A percentile compares a stretch with the other conserved stretches of the same genome.
These are phyloP conservation scores for Immersiporthe knoxdaviesiana DNA, from an alignment of 2,329 filamentous ascomycete genomes.

Conservation along the genomic window DNA sequence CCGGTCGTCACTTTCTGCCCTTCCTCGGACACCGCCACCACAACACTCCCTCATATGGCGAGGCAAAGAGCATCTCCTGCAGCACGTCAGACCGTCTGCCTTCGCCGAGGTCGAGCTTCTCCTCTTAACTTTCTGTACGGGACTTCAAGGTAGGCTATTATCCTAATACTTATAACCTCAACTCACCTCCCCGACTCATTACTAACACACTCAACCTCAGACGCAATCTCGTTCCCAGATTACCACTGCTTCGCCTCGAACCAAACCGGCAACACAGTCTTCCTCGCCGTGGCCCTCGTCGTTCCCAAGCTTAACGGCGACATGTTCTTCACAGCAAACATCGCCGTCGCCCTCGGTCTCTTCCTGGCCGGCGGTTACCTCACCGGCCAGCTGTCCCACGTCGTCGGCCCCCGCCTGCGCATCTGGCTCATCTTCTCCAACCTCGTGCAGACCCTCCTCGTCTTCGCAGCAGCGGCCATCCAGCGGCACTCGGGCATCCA, in stretches of 20 bases:
- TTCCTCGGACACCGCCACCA: not conserved
- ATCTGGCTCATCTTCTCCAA: conserved; percentile 60
- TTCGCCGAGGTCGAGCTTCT: conserved; percentile 52
- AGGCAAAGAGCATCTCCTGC: conserved; percentile 37
- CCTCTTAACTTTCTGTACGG: conserved; percentile 54
- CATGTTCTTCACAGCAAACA: conserved; percentile 57
- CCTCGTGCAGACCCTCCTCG: conserved; percentile 56
- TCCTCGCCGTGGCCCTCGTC: conserved; percentile 57
- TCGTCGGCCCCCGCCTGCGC: conserved; percentile 53
- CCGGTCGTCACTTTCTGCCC: not conserved
- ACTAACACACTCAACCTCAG: conserved; percentile 35
- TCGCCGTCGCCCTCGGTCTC: conserved; percentile 57
- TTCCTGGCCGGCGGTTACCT: conserved; percentile 59
- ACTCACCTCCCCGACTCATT: not conserved
- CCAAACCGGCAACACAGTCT: conserved; percentile 67
- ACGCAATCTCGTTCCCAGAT: conserved; percentile 63
- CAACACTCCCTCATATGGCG: conserved; percentile 25
- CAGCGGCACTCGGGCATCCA: conserved; percentile 47
- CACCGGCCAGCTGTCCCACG: conserved; percentile 60
- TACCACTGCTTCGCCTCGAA: conserved; percentile 67
- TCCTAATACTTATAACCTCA: not conserved
- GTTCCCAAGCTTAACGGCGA: conserved; percentile 51
- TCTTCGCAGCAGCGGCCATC: conserved; percentile 56
- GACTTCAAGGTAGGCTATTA: conserved; percentile 48
- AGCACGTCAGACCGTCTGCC: conserved; percentile 41